These are phyloP conservation scores for Pelargonium australe DNA, from an alignment of 441 rosid genomes.

Conservation along the genomic window DNA sequence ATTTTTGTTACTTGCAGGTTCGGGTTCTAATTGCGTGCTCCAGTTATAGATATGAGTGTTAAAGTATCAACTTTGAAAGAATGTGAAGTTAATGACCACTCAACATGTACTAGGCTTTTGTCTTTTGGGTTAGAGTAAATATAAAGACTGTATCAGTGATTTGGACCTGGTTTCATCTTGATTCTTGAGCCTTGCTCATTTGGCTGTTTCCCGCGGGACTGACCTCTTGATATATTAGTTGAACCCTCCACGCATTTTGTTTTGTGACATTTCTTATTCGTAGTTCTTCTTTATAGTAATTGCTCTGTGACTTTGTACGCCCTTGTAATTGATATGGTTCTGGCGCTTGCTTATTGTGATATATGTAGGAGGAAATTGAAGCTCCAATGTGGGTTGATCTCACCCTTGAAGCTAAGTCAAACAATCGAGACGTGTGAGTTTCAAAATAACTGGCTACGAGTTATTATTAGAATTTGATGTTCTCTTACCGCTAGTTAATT, in stretches of 20 bases:
- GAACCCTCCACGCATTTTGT: neutral
- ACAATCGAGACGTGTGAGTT: constrained; percentile 32
- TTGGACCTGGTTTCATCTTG: no score
- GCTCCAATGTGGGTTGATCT: constrained; percentile 73
- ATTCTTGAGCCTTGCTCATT: no score
- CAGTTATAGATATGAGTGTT: no score
- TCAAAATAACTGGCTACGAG: neutral
- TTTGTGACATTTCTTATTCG: neutral
- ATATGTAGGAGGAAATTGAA: constrained; percentile 51
- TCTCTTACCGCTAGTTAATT: neutral
- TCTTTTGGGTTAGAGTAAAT: no score
- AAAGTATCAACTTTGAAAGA: no score
- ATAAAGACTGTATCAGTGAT: no score
- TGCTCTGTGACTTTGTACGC: neutral
- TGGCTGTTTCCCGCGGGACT: no score
- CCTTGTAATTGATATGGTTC: neutral
- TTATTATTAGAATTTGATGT: neutral
- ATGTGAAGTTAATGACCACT: no score
- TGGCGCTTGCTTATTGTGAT: neutral
- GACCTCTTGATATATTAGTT: neutral
- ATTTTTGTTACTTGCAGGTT: no score
- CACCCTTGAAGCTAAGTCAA: constrained; percentile 25
- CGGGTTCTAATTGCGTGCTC: no score
- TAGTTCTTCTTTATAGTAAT: neutral
- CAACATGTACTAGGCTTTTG: neutral